Evolutionary conservation across 176 grass and related monocot genomes (phyloP).

Genomic region (Miscanthus lutarioriparius): DNA sequence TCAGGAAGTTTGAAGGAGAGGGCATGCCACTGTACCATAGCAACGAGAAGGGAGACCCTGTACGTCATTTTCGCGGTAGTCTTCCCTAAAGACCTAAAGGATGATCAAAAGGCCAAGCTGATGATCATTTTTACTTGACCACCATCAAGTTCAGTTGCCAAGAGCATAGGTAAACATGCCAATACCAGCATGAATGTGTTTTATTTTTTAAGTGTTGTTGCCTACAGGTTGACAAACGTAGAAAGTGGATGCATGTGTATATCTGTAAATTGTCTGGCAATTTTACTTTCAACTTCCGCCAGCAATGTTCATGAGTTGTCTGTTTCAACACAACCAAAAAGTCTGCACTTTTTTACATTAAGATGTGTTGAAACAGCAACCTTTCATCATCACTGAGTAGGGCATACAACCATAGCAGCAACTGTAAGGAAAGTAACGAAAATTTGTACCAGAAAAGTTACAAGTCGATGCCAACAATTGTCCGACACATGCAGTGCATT

Average conservation of each 20-base stretch:
- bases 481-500: neutral
- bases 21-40: slow-evolving; percentile 56
- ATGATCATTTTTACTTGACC: slow-evolving; percentile 39
- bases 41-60: slow-evolving; percentile 53
- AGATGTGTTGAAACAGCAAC: neutral
- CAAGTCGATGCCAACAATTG: neutral
- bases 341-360: neutral
- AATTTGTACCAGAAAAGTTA: slow-evolving; percentile 5
- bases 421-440: neutral
- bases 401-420: slow-evolving; percentile 5
- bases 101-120: slow-evolving; percentile 63
- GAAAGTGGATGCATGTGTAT: neutral
- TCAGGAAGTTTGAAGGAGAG: slow-evolving; percentile 41
- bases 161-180: neutral
- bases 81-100: slow-evolving; percentile 48
- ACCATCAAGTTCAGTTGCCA: neutral
- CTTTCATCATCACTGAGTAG: neutral
- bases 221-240: neutral
- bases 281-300: neutral
- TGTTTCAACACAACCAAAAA: neutral
- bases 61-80: slow-evolving; percentile 50
- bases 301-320: neutral
- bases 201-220: neutral
- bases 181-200: neutral
- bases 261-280: neutral